phyloP scores from a whole-genome alignment of 1,284 basidiomycete species.

The Erythrobasidium hasegawianum region DNA sequence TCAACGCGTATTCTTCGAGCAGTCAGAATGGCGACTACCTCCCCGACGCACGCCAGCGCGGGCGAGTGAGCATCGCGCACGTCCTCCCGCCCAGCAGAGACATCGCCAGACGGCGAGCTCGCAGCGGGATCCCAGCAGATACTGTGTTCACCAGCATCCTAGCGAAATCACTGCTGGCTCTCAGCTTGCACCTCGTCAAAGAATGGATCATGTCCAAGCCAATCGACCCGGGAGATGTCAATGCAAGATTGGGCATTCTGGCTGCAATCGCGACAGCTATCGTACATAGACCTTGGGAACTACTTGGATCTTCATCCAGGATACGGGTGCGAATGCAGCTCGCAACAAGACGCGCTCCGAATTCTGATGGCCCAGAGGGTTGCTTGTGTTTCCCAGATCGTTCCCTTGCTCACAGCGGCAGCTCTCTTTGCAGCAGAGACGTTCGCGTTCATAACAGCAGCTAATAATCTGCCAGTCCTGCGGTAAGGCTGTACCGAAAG shows the following conservation, averaged over 20 bases:
- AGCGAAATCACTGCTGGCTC: constrained; percentile 42
- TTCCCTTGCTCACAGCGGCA: constrained; percentile 1
- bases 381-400: too few relatives aligned
- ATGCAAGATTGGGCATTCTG: constrained; percentile 25
- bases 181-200: constrained; percentile 39
- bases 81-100: constrained; percentile 31
- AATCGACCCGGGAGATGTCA: constrained; percentile 22
- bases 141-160: constrained; percentile 40
- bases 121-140: constrained; percentile 37
- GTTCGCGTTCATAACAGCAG: constrained; percentile 18
- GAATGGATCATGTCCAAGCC: constrained; percentile 42
- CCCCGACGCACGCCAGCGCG: constrained; percentile 25
- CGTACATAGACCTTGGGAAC: constrained; percentile 37
- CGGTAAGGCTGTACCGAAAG: not conserved
- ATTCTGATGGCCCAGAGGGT: too few relatives aligned
- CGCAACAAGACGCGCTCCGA: too few relatives aligned
- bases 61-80: constrained; percentile 32
- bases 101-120: constrained; percentile 20
- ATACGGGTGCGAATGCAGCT: constrained; percentile 36
- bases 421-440: constrained; percentile 15
- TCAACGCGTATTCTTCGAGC: not conserved
- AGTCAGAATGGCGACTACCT: constrained; percentile 16
- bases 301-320: not conserved
- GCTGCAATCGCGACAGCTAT: constrained; percentile 25
- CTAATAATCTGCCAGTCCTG: constrained; percentile 24